Conservation (phyloP, 2,329 filamentous ascomycete genomes). For the Colletotrichum cereale region DNA sequence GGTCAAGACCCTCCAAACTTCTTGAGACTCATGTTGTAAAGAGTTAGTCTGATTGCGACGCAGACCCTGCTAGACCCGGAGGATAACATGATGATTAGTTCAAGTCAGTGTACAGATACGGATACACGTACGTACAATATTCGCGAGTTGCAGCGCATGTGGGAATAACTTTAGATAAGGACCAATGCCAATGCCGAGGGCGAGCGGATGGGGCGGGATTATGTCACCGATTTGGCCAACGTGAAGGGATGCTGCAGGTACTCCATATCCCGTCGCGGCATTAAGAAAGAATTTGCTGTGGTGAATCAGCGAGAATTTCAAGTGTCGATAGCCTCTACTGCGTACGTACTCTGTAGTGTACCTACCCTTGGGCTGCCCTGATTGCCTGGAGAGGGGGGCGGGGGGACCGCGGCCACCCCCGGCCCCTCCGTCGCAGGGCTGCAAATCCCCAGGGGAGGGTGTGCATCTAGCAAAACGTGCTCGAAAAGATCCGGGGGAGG, state of each 20-base stretch:
- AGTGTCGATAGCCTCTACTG: conserved; percentile 1
- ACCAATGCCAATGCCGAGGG: conserved; percentile 10
- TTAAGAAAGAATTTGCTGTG: not conserved
- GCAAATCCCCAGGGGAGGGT: conserved; percentile 5
- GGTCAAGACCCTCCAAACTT: not conserved
- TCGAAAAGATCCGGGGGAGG: conserved; percentile 27
- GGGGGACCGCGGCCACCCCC: not conserved
- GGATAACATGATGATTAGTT: not conserved
- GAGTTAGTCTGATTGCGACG: not conserved
- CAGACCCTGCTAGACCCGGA: not conserved
- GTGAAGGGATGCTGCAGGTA: conserved; percentile 1
- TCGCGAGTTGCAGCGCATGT: conserved; percentile 6
- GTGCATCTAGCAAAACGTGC: conserved; percentile 38
- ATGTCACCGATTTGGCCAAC: conserved; percentile 17
- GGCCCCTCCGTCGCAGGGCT: conserved; percentile 26
- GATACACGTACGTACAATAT: not conserved
- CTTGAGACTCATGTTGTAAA: not conserved
- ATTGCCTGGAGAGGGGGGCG: not conserved
- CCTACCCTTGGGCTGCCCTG: not conserved
- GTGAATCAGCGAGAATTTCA: not conserved
- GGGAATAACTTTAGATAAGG: conserved; percentile 28
- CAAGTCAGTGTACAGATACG: not conserved
- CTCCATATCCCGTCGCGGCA: conserved; percentile 20
- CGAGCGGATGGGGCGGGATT: conserved; percentile 25
- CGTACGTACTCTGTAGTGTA: no score